A percentile compares a stretch with the other conserved stretches of the same genome.
phyloP scores from a whole-genome alignment of 805 yeast genomes.

The Kazachstania martiniae region DNA sequence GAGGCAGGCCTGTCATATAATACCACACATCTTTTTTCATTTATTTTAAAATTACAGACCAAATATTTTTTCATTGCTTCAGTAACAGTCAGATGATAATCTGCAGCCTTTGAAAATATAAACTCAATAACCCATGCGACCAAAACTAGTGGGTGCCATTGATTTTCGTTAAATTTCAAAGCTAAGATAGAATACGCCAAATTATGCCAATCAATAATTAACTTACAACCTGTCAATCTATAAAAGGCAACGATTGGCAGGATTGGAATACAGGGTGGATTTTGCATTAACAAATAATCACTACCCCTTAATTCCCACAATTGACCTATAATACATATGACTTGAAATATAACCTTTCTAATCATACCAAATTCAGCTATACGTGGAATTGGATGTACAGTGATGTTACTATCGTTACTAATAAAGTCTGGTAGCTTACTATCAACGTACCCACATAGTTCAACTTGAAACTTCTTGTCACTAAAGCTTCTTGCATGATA shows the following conservation, averaged over 20 bases:
- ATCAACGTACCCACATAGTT: constrained; percentile 73
- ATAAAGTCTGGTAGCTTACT: constrained; percentile 42
- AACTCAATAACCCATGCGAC: constrained; percentile 54
- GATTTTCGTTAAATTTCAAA: constrained; percentile 40
- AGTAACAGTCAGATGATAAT: constrained; percentile 73
- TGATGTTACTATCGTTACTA: constrained; percentile 39
- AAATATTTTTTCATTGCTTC: constrained; percentile 57
- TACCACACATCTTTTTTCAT: constrained; percentile 40
- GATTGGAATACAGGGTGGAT: constrained; percentile 89
- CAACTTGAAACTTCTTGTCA: constrained; percentile 59
- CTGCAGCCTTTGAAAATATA: constrained; percentile 50
- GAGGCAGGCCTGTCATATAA: constrained; percentile 80
- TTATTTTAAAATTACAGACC: constrained; percentile 42
- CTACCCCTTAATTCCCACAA: constrained; percentile 49
- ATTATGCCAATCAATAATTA: constrained; percentile 95
- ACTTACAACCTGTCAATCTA: constrained; percentile 43
- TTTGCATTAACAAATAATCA: constrained; percentile 65
- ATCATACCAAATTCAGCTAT: constrained; percentile 10
- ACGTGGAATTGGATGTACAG: constrained; percentile 32
- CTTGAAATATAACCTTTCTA: constrained; percentile 50
- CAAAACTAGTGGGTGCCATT: constrained; percentile 51
- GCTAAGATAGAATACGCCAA: constrained; percentile 76
- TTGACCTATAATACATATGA: constrained; percentile 34
- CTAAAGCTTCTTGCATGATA: constrained; percentile 79
- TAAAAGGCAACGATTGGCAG: constrained; percentile 51